Conservation (phyloP, 2,329 filamentous ascomycete genomes). For the Lachnellula cervina region DNA sequence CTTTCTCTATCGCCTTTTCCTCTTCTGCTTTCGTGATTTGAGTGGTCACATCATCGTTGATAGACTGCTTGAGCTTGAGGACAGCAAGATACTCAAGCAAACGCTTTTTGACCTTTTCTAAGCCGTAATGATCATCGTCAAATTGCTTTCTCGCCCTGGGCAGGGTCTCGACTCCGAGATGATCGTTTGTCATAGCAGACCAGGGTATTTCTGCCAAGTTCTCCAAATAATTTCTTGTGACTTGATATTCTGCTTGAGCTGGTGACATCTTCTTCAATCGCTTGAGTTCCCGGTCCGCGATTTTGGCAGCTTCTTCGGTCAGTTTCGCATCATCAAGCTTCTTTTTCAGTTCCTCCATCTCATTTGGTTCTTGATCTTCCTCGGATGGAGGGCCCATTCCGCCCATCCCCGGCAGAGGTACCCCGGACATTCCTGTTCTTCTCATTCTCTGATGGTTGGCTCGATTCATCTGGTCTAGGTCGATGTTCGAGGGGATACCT, state of each 20-base stretch:
- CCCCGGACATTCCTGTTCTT: constrained; percentile 22
- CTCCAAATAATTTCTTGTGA: constrained; percentile 89
- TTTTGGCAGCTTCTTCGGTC: constrained; percentile 77
- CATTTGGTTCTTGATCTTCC: constrained; percentile 77
- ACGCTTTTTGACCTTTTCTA: constrained; percentile 96
- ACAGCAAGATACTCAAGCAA: constrained; percentile 93
- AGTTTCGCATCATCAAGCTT: constrained; percentile 77
- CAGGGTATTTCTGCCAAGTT: constrained; percentile 92
- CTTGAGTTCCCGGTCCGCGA: constrained; percentile 85
- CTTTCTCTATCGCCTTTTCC: constrained; percentile 49
- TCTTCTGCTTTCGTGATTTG: constrained; percentile 67
- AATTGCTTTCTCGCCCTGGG: constrained; percentile 79
- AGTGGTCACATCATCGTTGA: constrained; percentile 76
- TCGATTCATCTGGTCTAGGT: constrained; percentile 48
- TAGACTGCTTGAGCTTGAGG: constrained; percentile 87
- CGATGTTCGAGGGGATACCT: constrained; percentile 54
- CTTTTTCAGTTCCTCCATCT: constrained; percentile 87
- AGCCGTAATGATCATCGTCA: constrained; percentile 91
- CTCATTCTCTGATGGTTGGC: constrained; percentile 37
- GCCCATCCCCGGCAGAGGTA: constrained; percentile 22
- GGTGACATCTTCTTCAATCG: constrained; percentile 93
- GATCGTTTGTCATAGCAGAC: constrained; percentile 78
- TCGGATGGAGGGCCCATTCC: constrained; percentile 34
- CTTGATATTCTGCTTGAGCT: constrained; percentile 91
- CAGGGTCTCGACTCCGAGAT: constrained; percentile 76